Conservation (phyloP, 1,284 basidiomycete species). For the Rhodotorula sp. region DNA sequence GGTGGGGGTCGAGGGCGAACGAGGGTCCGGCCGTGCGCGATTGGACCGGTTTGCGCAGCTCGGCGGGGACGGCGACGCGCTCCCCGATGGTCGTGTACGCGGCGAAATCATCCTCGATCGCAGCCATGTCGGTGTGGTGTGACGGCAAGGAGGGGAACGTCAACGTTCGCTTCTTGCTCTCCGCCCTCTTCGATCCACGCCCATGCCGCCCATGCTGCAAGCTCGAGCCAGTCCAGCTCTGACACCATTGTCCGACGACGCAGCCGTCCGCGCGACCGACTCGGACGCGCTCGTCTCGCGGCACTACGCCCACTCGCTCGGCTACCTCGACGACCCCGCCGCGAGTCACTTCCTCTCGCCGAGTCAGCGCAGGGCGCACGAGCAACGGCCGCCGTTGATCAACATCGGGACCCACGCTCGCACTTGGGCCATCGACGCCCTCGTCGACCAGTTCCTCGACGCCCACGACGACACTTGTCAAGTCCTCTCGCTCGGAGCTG, state of each 20-base stretch:
- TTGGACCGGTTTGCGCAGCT: background rate
- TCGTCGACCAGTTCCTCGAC: slow-evolving; percentile 70
- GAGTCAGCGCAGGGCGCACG: slow-evolving; percentile 56
- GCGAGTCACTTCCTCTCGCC: slow-evolving; percentile 63
- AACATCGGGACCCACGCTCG: slow-evolving; percentile 92
- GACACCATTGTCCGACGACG: slow-evolving; percentile 34
- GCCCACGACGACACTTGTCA: slow-evolving; percentile 53
- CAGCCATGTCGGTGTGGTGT: background rate
- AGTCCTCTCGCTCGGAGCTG: slow-evolving; percentile 84
- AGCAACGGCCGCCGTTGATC: slow-evolving; percentile 65
- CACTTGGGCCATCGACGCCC: slow-evolving; percentile 71
- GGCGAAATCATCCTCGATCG: slow-evolving; percentile 27
- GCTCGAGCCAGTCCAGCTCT: background rate
- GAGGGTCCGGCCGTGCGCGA: slow-evolving; percentile 16
- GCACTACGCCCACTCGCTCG: slow-evolving; percentile 71
- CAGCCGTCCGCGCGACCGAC: slow-evolving; percentile 68
- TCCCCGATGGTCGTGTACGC: slow-evolving; percentile 36
- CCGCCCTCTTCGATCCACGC: background rate
- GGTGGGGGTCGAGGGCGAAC: slow-evolving; percentile 27
- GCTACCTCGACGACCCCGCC: slow-evolving; percentile 73
- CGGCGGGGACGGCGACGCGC: slow-evolving; percentile 7
- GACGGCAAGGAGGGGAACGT: background rate
- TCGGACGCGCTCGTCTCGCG: slow-evolving; percentile 71
- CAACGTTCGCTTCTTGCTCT: background rate
- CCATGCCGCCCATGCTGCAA: background rate